Evolutionary conservation across 495 filamentous ascomycete genomes (phyloP), one percentile per base, ranked within the genome.

Genomic region (Aspergillus incahuasiensis): DNA sequence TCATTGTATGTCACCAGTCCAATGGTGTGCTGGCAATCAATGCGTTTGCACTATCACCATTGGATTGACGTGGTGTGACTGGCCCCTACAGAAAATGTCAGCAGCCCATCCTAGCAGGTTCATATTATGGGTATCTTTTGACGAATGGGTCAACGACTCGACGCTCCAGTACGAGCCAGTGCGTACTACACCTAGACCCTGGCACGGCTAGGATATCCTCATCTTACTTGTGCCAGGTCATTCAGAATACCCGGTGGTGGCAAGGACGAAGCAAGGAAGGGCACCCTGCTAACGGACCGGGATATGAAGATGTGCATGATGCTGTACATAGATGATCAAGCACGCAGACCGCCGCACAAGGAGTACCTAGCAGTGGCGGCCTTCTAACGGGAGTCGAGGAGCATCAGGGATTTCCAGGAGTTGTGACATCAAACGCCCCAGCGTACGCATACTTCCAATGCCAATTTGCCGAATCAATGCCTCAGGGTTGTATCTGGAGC

Each of bases 381-480:
- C 21, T 18, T 52, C 15, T 52, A 8, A 34, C 13, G n/a, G 25
- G 12, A 9, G 39, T 38, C 16, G 30, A 49, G 12, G n/a, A 39
- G 34, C 22, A 22, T 21, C 34, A 25, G 13, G 18, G 28, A 18
- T 30, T 6, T 19, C 20, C 28, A 15, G 34, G 34, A 42, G 18
- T 28, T 45, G 54, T 56, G 46, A 50, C 54, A 56, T 56, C 54
- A 56, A 56, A 56, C 54, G 41, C n/a, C 28, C 15, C 0, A 28
- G 13, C 24, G 40, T 13, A 22, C 4, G 32, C 32, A 15, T 13
- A 12, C 15, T 11, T 40, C 5, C 15, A 39, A 25, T 20, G 12
- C 40, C 12, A 18, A 11, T 7, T 18, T 40, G 20, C 19, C 6
- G 34, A 28, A 50, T 50, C 1, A 12, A n/a, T 12, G 15, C 20